Evolutionary conservation across 106 monocot species (phyloP), one percentile per base, ranked within the genome.

Genomic region (Dendrobium catenatum): DNA sequence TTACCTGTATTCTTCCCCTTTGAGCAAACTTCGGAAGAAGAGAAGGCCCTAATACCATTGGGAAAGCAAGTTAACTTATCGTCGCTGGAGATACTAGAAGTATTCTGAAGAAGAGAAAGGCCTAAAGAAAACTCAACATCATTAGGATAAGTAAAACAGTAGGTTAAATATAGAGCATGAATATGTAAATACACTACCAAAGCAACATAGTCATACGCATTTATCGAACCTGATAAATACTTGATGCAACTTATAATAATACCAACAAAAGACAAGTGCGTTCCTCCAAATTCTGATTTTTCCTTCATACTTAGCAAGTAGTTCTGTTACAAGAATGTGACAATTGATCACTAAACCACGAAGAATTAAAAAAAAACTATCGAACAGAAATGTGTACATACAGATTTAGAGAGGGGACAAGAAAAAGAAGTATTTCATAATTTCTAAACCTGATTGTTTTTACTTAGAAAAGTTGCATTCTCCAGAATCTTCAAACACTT

Each of bases 401-500:
- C 42, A 78, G 22, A 78, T 47, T 78, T 41, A 20, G 17, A 55
- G 73, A 78, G 55, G 80, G 54, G 70, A 77, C 9, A 42, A 40
- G 5, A 20, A 42, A 29, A 72, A 19, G 5, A 10, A 6, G 22
- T 43, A 72, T 11, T 73, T 74, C 2, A 42, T 44, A 74, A 74
- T 20, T 5, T 9, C 26, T 41, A 70, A 87, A 91, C 99, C 99
- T 99, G 95, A 83, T 99, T 99, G 79, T 93, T 89, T 79, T 88
- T 93, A 80, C 99, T 99, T 84, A 95, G 64, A 86, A 95, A 99
- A 79, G 93, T 95, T 18, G 95, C 99, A 86, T 99, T 99, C 82
- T 99, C 99, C 95, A 99, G 89, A 43, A 99, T 88, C 79, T 99
- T 95, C 79, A 99, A 85, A 81, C 99, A 99, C 81, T 95, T 99